These are phyloP conservation scores for Trichoderma sp. DNA, from an alignment of 2,329 filamentous ascomycete genomes.

Conservation along the genomic window DNA sequence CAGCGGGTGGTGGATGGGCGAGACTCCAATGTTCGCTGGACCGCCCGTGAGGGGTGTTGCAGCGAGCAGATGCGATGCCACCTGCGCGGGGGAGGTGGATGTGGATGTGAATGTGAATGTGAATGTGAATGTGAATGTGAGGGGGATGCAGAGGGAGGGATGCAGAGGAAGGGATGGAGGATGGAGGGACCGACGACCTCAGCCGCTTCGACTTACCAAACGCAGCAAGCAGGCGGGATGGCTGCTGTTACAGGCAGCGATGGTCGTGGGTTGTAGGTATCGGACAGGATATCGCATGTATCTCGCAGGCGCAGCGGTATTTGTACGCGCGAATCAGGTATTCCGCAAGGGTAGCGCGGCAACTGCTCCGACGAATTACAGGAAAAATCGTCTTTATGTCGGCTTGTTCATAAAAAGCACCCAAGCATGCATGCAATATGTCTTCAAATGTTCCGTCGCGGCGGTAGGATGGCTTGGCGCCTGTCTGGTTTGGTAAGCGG, in stretches of 20 bases:
- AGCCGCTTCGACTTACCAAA: slow-evolving; percentile 4
- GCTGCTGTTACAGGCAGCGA: not conserved
- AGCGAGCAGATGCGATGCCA: slow-evolving; percentile 17
- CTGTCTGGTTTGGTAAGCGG: slow-evolving; percentile 14
- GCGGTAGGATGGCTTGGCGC: slow-evolving; percentile 19
- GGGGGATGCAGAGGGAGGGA: slow-evolving; percentile 12
- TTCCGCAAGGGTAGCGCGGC: not conserved
- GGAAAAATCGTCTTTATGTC: not conserved
- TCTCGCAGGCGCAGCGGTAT: not conserved
- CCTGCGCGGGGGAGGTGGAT: slow-evolving; percentile 16
- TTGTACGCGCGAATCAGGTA: not conserved
- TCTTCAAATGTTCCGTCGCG: slow-evolving; percentile 15
- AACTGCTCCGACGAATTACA: not conserved
- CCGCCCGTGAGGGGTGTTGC: slow-evolving; percentile 13
- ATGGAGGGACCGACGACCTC: slow-evolving; percentile 8
- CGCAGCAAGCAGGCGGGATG: not conserved
- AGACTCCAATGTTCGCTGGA: not conserved
- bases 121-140: not conserved
- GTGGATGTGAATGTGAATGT: not conserved
- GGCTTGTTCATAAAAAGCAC: slow-evolving; percentile 3
- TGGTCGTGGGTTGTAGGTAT: not conserved
- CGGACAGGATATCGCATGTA: not conserved
- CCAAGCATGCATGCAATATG: slow-evolving; percentile 12
- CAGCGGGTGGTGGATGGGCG: not conserved
- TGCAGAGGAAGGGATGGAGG: slow-evolving; percentile 7